Evolutionary conservation across 768 basidiomycete genomes (phyloP), one percentile per base, ranked within the genome.

Genomic region (Pisolithus microcarpus): DNA sequence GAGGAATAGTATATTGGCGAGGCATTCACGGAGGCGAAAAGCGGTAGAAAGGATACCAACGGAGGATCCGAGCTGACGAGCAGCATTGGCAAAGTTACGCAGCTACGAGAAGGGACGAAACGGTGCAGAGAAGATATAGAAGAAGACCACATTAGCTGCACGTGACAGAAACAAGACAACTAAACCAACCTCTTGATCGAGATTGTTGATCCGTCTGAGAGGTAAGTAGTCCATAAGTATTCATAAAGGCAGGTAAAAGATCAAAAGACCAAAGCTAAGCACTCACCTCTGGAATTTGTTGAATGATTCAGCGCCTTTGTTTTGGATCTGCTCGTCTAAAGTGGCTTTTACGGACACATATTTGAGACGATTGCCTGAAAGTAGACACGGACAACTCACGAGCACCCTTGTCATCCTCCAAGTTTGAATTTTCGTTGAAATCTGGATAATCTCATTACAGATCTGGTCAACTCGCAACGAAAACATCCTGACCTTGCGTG

Each of bases 31-130:
- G 30, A 89, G 76, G 58, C 82, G 78, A 63, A 79, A 85, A 0
- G 84, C 78, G 11, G 85, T 86, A 13, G 85, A 85, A 6, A 87
- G 73, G 49, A 89, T 85, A 7, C 84, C 85, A 19, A 87, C 83
- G 5, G 85, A 87, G 50, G 82, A 84, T 23, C 87, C 87, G 0
- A 89, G 73, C 60, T 86, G 86, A 36, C 85, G 80, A 19, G 84
- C 78, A 11, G 86, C 84, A 57, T 87, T 85, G 36, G 83, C 80
- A 62, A 87, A 87, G 63, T 84, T 85, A 43, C 84, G 77, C 15
- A 89, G 75, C 82, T 87, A 60, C n/a, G 23, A 43, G 11, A 34
- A 47, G 8, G n/a, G 21, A 38, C 43, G 37, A 26, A n/a, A 18
- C n/a, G 34, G 36, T 40, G 21, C 37, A 36, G 38, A 37, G 23